Conservation (phyloP, 2,329 filamentous ascomycete genomes). For the Penicillium brasilianum region DNA sequence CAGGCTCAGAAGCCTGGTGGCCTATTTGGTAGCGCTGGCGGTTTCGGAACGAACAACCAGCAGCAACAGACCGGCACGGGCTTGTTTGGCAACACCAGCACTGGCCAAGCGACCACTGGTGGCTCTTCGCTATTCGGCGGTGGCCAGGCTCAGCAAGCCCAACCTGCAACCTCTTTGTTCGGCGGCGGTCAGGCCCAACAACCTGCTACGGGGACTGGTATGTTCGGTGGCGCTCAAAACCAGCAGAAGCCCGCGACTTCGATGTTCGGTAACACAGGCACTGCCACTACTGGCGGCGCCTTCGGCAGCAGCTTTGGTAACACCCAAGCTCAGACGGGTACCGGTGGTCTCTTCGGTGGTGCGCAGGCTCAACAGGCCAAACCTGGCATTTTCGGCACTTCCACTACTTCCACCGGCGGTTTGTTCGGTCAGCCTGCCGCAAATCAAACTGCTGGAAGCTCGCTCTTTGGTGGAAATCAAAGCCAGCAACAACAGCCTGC, state of each 20-base stretch:
- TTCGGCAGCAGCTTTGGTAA: constrained; percentile 50
- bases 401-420: constrained; percentile 46
- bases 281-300: constrained; percentile 30
- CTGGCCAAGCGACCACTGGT: constrained; percentile 30
- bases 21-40: constrained; percentile 50
- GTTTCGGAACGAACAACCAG: constrained; percentile 49
- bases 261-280: constrained; percentile 29
- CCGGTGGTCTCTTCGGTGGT: constrained; percentile 50
- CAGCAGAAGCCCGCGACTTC: constrained; percentile 30
- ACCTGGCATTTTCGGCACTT: constrained; percentile 58
- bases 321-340: constrained; percentile 49
- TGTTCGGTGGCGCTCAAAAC: constrained; percentile 51
- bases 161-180: constrained; percentile 42
- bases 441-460: constrained; percentile 49
- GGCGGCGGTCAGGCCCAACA: constrained; percentile 41
- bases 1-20: constrained; percentile 39
- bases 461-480: constrained; percentile 62
- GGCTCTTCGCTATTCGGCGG: constrained; percentile 45
- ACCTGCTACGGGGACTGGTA: constrained; percentile 46
- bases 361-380: constrained; percentile 59
- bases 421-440: constrained; percentile 50
- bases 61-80: constrained; percentile 47
- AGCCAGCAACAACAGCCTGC: constrained; percentile 42
- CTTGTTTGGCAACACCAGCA: constrained; percentile 50
- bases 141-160: constrained; percentile 45